phyloP scores from a whole-genome alignment of 768 basidiomycete genomes.

The Cystofilobasidium macerans region DNA sequence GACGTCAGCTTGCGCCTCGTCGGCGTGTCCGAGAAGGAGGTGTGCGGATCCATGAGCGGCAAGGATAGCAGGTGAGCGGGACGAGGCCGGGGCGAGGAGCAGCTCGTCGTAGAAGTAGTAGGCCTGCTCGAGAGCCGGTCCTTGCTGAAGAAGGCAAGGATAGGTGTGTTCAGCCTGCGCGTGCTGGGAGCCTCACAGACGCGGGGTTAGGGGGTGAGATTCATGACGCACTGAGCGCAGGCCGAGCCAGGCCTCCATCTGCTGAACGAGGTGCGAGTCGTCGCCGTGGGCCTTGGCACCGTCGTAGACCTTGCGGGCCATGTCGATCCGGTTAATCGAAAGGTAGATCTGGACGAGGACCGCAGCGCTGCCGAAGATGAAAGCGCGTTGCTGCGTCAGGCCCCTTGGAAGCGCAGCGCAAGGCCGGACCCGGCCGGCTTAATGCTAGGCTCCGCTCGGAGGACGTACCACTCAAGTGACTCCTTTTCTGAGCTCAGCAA shows the following conservation, averaged over 20 bases:
- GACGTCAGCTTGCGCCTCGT: slow-evolving; percentile 39
- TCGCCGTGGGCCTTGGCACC: slow-evolving; percentile 75
- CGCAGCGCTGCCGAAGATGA: slow-evolving; percentile 50
- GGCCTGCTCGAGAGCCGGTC: slow-evolving; percentile 34
- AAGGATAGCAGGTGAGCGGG: slow-evolving; percentile 35
- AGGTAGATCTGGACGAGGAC: slow-evolving; percentile 76
- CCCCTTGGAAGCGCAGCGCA: no score
- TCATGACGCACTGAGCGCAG: slow-evolving; percentile 34
- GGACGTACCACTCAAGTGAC: slow-evolving; percentile 79
- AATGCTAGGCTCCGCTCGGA: no score
- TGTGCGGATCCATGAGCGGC: slow-evolving; percentile 39
- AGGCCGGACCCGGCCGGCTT: no score
- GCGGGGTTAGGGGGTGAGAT: neutral
- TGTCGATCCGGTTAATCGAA: slow-evolving; percentile 74
- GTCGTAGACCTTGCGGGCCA: slow-evolving; percentile 75
- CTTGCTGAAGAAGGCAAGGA: slow-evolving; percentile 14
- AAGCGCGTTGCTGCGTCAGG: neutral
- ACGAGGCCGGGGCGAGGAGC: slow-evolving; percentile 29
- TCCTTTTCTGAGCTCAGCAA: slow-evolving; percentile 61
- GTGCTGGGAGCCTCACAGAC: no score
- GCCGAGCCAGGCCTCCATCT: slow-evolving; percentile 62
- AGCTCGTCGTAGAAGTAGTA: slow-evolving; percentile 41
- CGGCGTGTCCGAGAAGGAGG: slow-evolving; percentile 35
- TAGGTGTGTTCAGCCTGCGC: neutral
- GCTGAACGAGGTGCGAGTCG: slow-evolving; percentile 77